phyloP scores from a whole-genome alignment of 2,329 filamentous ascomycete genomes.

The Pyrenochaeta sp. region DNA sequence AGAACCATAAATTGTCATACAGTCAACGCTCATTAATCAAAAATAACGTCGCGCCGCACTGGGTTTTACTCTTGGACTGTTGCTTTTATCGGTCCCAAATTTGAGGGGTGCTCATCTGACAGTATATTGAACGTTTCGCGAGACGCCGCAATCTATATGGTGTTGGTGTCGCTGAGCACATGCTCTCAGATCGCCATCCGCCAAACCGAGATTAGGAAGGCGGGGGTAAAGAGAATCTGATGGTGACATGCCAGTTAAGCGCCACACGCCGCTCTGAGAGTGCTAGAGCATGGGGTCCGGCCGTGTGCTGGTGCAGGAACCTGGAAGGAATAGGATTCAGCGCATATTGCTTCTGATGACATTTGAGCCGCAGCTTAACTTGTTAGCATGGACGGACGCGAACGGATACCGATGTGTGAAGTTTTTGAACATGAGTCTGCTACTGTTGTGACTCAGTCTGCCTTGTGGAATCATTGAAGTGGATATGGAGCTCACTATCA shows the following conservation, averaged over 20 bases:
- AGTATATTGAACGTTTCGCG: neutral
- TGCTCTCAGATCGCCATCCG: neutral
- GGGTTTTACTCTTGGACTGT: neutral
- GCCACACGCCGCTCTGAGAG: neutral
- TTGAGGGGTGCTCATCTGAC: neutral
- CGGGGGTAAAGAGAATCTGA: neutral
- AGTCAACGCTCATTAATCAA: neutral
- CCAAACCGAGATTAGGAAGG: neutral
- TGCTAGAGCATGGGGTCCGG: neutral
- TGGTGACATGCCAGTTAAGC: neutral
- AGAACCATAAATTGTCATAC: conserved; percentile 1
- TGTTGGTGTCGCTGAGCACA: neutral
- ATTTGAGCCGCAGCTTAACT: neutral
- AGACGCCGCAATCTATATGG: neutral
- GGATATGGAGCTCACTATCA: conserved; percentile 22
- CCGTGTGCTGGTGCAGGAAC: conserved; percentile 1
- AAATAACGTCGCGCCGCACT: neutral
- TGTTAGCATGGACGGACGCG: neutral
- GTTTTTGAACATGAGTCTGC: neutral
- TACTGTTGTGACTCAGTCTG: neutral
- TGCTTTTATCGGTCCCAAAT: neutral
- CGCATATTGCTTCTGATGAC: neutral
- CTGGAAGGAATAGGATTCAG: conserved; percentile 2
- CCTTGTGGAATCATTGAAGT: neutral
- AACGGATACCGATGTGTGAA: neutral